A percentile compares a stretch with the other conserved stretches of the same genome.
phyloP scores from a whole-genome alignment of 1,284 basidiomycete genomes.

The Trametes versicolor region DNA sequence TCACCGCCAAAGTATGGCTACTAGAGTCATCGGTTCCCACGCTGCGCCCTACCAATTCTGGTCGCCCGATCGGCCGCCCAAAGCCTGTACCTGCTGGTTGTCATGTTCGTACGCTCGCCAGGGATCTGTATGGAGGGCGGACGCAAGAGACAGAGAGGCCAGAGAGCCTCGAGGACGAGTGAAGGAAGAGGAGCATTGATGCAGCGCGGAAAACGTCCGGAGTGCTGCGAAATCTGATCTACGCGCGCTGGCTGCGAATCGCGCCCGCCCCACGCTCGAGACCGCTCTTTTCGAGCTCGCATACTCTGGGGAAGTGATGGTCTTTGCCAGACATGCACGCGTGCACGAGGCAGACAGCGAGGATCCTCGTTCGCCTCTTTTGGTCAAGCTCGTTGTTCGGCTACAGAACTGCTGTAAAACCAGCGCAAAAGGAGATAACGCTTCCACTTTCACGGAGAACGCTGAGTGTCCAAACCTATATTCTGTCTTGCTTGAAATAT shows the following conservation, averaged over 20 bases:
- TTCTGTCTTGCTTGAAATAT: no score
- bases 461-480: no score
- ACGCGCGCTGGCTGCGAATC: constrained; percentile 4
- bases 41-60: constrained; percentile 18
- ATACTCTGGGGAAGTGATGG: neutral
- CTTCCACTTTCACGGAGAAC: no score
- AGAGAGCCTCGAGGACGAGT: neutral
- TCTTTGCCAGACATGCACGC: neutral
- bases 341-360: neutral
- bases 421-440: no score
- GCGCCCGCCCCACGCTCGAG: constrained; percentile 2
- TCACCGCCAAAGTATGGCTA: constrained; percentile 20
- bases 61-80: constrained; percentile 3
- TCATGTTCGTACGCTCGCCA: neutral
- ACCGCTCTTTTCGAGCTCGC: neutral
- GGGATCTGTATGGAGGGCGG: neutral
- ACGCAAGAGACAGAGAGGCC: neutral
- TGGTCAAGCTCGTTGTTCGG: no score
- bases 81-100: neutral
- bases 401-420: no score
- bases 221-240: constrained; percentile 16
- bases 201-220: constrained; percentile 19
- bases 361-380: constrained; percentile 8
- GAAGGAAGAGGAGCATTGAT: neutral
- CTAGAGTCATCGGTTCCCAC: constrained; percentile 36